Percentiles rank a stretch among this genome's conserved stretches.
These are phyloP conservation scores for Candida tallmaniae DNA, from an alignment of 805 yeast species.

Conservation along the genomic window DNA sequence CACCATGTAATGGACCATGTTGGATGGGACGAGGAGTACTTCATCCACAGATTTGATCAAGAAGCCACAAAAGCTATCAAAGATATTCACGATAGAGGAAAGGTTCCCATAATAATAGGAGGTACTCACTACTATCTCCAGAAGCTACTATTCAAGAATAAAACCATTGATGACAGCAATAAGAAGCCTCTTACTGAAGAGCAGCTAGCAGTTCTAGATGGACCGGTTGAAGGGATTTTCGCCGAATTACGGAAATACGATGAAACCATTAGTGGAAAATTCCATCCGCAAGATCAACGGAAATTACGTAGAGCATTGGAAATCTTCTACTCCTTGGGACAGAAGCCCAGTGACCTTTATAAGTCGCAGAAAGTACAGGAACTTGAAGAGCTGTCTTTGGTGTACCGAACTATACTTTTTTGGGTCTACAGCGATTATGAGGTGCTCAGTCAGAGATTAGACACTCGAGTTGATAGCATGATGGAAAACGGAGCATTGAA, in stretches of 20 bases:
- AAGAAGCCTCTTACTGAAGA: constrained; percentile 27
- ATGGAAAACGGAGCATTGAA: constrained; percentile 58
- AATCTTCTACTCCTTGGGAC: constrained; percentile 64
- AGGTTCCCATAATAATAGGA: constrained; percentile 85
- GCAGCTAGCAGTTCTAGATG: constrained; percentile 45
- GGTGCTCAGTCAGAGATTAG: constrained; percentile 58
- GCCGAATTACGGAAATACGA: constrained; percentile 50
- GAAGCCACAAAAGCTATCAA: constrained; percentile 65
- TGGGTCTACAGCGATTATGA: constrained; percentile 77
- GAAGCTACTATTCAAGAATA: constrained; percentile 66
- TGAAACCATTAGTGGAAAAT: constrained; percentile 70
- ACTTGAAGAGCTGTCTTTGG: constrained; percentile 43
- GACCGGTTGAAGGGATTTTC: constrained; percentile 49
- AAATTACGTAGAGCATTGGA: constrained; percentile 79
- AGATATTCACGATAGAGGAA: constrained; percentile 62
- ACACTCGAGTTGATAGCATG: constrained; percentile 82
- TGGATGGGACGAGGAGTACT: constrained; percentile 75
- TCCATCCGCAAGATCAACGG: constrained; percentile 87
- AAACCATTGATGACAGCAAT: constrained; percentile 43
- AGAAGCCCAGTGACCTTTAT: constrained; percentile 68
- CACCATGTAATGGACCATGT: constrained; percentile 91
- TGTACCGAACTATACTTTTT: constrained; percentile 60
- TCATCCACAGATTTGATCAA: constrained; percentile 67
- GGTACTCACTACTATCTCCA: constrained; percentile 95
- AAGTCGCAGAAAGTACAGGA: constrained; percentile 48